Evolutionary conservation across 345 rosid species (phyloP).

Genomic region (Draba incana): DNA sequence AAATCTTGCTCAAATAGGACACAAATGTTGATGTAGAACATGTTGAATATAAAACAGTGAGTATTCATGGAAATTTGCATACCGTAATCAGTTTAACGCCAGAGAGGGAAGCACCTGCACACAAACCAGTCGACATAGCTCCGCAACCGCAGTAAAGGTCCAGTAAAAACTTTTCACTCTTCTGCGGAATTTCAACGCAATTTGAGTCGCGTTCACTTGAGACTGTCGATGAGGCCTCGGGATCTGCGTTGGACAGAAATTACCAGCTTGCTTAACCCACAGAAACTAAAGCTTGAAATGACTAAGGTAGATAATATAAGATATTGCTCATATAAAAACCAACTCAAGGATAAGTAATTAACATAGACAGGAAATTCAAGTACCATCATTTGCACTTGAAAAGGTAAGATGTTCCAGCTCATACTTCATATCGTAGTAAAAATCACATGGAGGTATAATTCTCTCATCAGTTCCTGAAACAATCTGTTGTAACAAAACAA

Average conservation of each 20-base stretch:
- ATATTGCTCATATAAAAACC: background rate
- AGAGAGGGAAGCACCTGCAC: conserved; percentile 49
- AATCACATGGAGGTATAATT: conserved; percentile 33
- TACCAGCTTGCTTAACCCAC: background rate
- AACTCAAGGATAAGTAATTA: background rate
- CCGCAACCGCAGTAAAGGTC: conserved; percentile 54
- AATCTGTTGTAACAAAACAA: conserved; percentile 9
- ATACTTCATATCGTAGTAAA: conserved; percentile 50
- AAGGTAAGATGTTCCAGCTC: conserved; percentile 41
- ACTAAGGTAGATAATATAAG: conserved; percentile 2
- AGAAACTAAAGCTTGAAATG: no score
- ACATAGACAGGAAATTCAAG: no score
- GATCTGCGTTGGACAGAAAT: conserved; percentile 24
- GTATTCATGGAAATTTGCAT: background rate
- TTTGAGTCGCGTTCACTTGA: conserved; percentile 43
- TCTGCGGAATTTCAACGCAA: background rate
- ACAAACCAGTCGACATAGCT: conserved; percentile 57
- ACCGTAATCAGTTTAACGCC: conserved; percentile 40
- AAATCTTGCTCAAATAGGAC: background rate
- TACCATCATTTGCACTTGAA: conserved; percentile 26
- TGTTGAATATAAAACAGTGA: background rate
- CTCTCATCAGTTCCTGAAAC: conserved; percentile 29
- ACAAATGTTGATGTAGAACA: background rate
- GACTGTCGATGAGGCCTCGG: conserved; percentile 39
- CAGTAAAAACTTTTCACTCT: conserved; percentile 38